phyloP scores from a whole-genome alignment of 2,329 filamentous ascomycete genomes.

The Metarhizium guizhouense region DNA sequence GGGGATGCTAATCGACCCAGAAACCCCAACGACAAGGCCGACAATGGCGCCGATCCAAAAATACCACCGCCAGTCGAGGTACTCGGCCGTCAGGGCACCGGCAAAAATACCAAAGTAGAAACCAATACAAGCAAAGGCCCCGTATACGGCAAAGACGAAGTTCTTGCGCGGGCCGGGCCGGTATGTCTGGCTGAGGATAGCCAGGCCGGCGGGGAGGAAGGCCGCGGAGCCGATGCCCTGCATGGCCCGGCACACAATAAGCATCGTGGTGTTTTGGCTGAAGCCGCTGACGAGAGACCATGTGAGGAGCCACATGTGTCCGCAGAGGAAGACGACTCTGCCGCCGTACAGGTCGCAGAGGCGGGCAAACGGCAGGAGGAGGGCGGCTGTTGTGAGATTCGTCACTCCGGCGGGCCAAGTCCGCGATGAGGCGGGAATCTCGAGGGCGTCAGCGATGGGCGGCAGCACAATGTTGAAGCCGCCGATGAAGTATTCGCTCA shows the following conservation, averaged over 20 bases:
- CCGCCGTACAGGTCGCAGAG: slow-evolving; percentile 55
- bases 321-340: slow-evolving; percentile 49
- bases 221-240: slow-evolving; percentile 68
- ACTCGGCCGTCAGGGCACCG: slow-evolving; percentile 53
- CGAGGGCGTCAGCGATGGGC: slow-evolving; percentile 48
- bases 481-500: slow-evolving; percentile 66
- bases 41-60: slow-evolving; percentile 53
- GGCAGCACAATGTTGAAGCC: slow-evolving; percentile 70
- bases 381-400: slow-evolving; percentile 45
- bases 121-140: slow-evolving; percentile 47
- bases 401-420: slow-evolving; percentile 59
- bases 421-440: slow-evolving; percentile 51
- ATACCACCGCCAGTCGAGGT: slow-evolving; percentile 57
- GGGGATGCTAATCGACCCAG: slow-evolving; percentile 32
- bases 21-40: slow-evolving; percentile 36
- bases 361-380: slow-evolving; percentile 56
- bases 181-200: slow-evolving; percentile 61
- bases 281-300: slow-evolving; percentile 67
- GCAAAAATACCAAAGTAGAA: slow-evolving; percentile 61
- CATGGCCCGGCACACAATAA: slow-evolving; percentile 64
- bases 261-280: slow-evolving; percentile 56
- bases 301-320: slow-evolving; percentile 54
- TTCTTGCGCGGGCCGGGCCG: slow-evolving; percentile 66
- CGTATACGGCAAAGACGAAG: slow-evolving; percentile 52
- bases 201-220: slow-evolving; percentile 58